Evolutionary conservation across 495 filamentous ascomycete genomes (phyloP), one percentile per base, ranked within the genome.

Genomic region (Thermothielavioides terrestris): DNA sequence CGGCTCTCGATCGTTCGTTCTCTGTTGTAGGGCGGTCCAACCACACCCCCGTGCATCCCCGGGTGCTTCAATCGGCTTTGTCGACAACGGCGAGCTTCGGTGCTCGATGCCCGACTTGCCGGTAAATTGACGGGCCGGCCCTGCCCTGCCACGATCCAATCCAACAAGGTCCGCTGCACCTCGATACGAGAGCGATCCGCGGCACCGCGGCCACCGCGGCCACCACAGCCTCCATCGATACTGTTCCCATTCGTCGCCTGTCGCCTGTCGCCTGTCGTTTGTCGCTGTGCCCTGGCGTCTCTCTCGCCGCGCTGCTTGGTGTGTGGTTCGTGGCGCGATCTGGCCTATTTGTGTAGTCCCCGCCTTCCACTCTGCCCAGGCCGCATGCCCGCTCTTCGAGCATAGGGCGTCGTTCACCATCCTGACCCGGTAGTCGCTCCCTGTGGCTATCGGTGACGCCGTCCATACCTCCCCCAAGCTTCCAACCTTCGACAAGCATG

Each of bases 401-500:
- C n/a, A 17, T 46, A 41, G 23, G n/a, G 35, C 31, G 27, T 46
- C 37, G 35, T 36, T 42, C 50, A 32, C 37, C 32, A 15, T 47
- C 18, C 34, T 44, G 50, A 38, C 40, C n/a, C 49, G 21, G 20
- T 46, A n/a, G 10, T 35, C 17, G 23, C 42, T 34, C 15, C 15
- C 30, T 32, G 11, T 41, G 21, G 34, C 44, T 27, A 18, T 31
- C 17, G 26, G 39, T 36, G 48, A 48, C 57, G 46, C 50, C 48
- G 49, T 36, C 52, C 31, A 39, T 34, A 15, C 30, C 23, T 11
- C 18, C 18, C 36, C 11, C 15, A 42, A 50, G 41, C 20, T 30
- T 44, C 35, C 14, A 46, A 17, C 48, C n/a, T n/a, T 12, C 11
- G 31, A 25, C 12, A 52, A 65, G 27, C 62, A 96, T 95, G 91